phyloP scores from a whole-genome alignment of 2,329 filamentous ascomycete genomes.

The Aspergillus melleus region DNA sequence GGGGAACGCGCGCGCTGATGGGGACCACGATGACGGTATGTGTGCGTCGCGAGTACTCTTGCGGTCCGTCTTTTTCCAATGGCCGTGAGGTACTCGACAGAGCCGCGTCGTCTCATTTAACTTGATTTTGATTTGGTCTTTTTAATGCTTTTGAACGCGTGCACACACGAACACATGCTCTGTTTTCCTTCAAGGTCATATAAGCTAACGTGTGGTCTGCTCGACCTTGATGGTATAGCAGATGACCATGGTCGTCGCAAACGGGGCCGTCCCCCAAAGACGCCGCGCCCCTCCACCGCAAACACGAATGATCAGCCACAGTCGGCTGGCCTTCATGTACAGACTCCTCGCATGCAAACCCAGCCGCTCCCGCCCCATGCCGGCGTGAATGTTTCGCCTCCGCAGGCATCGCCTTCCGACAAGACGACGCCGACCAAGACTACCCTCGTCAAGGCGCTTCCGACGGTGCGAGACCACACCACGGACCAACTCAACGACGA shows the following conservation, averaged over 20 bases:
- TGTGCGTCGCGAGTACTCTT: conserved; percentile 39
- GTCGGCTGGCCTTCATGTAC: conserved; percentile 32
- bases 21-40: conserved; percentile 74
- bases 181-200: background rate
- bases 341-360: conserved; percentile 44
- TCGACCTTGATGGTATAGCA: conserved; percentile 12
- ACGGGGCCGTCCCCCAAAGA: conserved; percentile 52
- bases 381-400: conserved; percentile 48
- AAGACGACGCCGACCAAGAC: conserved; percentile 76
- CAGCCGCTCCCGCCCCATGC: conserved; percentile 34
- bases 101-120: conserved; percentile 19
- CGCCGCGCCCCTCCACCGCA: conserved; percentile 39
- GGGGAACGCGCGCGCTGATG: conserved; percentile 57
- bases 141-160: background rate
- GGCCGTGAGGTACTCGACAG: conserved; percentile 7
- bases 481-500: conserved; percentile 89
- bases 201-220: conserved; percentile 20
- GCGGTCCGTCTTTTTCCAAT: conserved; percentile 22
- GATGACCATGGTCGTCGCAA: conserved; percentile 49
- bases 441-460: conserved; percentile 87
- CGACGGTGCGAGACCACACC: conserved; percentile 94
- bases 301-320: conserved; percentile 33
- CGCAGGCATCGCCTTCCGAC: conserved; percentile 62
- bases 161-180: background rate
- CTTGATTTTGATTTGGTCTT: conserved; percentile 5